Conservation (phyloP, 2,329 filamentous ascomycete species). For the Microdochium bolleyi region DNA sequence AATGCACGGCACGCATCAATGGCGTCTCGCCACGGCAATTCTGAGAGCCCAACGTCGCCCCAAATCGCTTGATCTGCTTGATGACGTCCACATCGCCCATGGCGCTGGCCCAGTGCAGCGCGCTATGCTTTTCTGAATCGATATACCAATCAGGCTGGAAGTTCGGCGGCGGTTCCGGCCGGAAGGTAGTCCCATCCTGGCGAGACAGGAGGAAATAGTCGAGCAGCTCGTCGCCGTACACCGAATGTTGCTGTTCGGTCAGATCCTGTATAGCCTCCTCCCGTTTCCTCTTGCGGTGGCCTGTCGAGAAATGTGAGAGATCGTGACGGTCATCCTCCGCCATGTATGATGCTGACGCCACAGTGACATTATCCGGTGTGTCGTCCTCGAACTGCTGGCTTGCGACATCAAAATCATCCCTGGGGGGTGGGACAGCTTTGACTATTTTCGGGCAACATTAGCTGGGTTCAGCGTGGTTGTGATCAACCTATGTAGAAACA, state of each 20-base stretch:
- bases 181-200: constrained; percentile 64
- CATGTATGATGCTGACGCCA: constrained; percentile 78
- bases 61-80: constrained; percentile 74
- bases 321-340: constrained; percentile 76
- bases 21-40: constrained; percentile 79
- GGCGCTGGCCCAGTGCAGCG: constrained; percentile 92
- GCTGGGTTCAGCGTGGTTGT: not conserved
- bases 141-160: constrained; percentile 91
- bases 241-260: constrained; percentile 75
- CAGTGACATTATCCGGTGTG: constrained; percentile 73
- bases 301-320: constrained; percentile 54
- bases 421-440: constrained; percentile 25
- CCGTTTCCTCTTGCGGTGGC: constrained; percentile 69
- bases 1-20: constrained; percentile 87
- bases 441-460: not conserved
- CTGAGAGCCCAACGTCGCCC: constrained; percentile 63
- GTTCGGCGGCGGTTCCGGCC: constrained; percentile 72
- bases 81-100: constrained; percentile 96
- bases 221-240: constrained; percentile 87
- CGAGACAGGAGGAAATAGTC: constrained; percentile 92
- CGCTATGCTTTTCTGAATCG: constrained; percentile 85
- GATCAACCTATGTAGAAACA: constrained; percentile 7
- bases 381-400: constrained; percentile 61
- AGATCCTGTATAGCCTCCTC: constrained; percentile 53
- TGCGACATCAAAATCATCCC: constrained; percentile 58